Conservation (phyloP, 129 eudicot genomes). For the Calendula officinalis region DNA sequence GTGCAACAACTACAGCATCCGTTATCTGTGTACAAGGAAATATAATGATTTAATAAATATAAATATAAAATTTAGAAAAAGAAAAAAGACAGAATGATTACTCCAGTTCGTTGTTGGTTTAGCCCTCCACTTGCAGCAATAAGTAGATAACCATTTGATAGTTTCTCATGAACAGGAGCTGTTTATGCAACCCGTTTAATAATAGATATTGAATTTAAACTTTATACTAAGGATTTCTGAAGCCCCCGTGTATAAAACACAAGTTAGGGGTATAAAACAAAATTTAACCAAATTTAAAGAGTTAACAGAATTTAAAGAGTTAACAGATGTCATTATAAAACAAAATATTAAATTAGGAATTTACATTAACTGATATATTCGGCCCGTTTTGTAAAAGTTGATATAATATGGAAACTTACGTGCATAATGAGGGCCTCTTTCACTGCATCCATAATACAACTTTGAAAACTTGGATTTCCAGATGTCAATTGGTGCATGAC, state of each 20-base stretch:
- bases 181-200: constrained; percentile 21
- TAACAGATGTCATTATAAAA: background rate
- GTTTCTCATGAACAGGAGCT: constrained; percentile 72
- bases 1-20: constrained; percentile 94
- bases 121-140: constrained; percentile 96
- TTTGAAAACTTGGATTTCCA: constrained; percentile 78
- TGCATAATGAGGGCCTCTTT: constrained; percentile 72
- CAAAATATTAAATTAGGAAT: background rate
- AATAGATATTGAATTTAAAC: constrained; percentile 2
- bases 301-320: too few species aligned
- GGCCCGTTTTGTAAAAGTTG: background rate
- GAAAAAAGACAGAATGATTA: constrained; percentile 31
- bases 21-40: constrained; percentile 60
- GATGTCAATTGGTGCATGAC: constrained; percentile 68
- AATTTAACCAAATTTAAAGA: background rate
- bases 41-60: constrained; percentile 1
- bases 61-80: background rate
- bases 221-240: background rate
- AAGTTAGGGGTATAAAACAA: too few species aligned
- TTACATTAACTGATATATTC: too few species aligned
- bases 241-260: background rate
- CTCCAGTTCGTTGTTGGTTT: constrained; percentile 90
- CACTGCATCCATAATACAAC: constrained; percentile 86
- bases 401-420: constrained; percentile 51
- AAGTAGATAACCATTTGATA: constrained; percentile 84